Percentiles rank a stretch among this genome's conserved stretches.
These are phyloP conservation scores for Vigna radiata DNA, from an alignment of 306 rosid species.

Conservation along the genomic window DNA sequence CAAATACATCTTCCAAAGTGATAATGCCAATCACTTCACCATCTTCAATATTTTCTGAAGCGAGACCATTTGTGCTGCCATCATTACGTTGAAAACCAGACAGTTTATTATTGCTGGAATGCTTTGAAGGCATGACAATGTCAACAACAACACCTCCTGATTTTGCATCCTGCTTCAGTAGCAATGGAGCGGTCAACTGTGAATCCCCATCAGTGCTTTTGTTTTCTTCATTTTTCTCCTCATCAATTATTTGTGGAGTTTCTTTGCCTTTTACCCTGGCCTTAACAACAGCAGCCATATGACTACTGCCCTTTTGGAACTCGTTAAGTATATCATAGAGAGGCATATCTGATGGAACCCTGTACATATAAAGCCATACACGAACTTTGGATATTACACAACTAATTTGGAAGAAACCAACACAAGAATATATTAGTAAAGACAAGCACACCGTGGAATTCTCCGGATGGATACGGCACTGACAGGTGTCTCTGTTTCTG, in stretches of 20 bases:
- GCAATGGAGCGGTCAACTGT: slow-evolving; percentile 74
- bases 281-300: slow-evolving; percentile 98
- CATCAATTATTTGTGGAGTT: slow-evolving; percentile 56
- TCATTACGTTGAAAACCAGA: slow-evolving; percentile 48
- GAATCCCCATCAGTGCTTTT: slow-evolving; percentile 46
- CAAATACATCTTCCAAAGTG: slow-evolving; percentile 98
- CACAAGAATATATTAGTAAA: slow-evolving; percentile 27
- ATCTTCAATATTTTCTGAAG: slow-evolving; percentile 76
- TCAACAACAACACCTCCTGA: slow-evolving; percentile 67
- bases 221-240: slow-evolving; percentile 57
- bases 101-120: slow-evolving; percentile 45
- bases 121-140: slow-evolving; percentile 67
- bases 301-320: slow-evolving; percentile 99
- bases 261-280: slow-evolving; percentile 64
- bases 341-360: slow-evolving; percentile 99
- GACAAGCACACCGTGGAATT: slow-evolving; percentile 77
- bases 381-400: slow-evolving; percentile 41
- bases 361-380: slow-evolving; percentile 50
- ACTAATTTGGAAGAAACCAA: slow-evolving; percentile 13
- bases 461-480: slow-evolving; percentile 98
- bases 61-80: slow-evolving; percentile 48
- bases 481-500: slow-evolving; percentile 97
- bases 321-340: slow-evolving; percentile 96
- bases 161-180: slow-evolving; percentile 58
- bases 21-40: slow-evolving; percentile 97